Percentiles rank a stretch among this genome's conserved stretches.
Conservation (phyloP, 2,329 filamentous ascomycete species). For the Malbranchea zuffiana region DNA sequence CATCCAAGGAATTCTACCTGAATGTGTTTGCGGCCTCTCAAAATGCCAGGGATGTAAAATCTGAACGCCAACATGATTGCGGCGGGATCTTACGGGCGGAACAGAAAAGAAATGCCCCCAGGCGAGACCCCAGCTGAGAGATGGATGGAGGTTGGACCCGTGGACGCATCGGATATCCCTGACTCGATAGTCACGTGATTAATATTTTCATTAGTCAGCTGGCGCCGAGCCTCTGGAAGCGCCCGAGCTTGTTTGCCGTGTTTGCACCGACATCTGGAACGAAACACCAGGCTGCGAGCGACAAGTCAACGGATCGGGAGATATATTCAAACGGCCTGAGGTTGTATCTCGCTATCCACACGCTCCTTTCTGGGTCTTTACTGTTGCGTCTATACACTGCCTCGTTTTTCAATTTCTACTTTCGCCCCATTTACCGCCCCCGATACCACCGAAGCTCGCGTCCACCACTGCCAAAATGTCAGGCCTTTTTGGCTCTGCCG, state of each 20-base stretch:
- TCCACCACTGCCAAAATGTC: constrained; percentile 6
- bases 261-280: constrained; percentile 7
- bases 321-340: neutral
- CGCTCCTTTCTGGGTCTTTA: neutral
- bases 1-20: no score
- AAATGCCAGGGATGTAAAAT: no score
- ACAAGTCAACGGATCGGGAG: neutral
- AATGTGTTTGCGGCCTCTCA: no score
- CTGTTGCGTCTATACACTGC: no score
- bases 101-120: no score
- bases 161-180: no score
- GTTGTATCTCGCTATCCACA: neutral
- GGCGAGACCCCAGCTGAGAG: no score
- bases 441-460: neutral
- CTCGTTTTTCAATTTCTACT: no score
- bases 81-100: no score
- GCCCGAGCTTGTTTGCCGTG: constrained; percentile 9
- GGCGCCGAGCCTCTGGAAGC: neutral
- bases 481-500: constrained; percentile 19
- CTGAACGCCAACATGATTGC: no score
- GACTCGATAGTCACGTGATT: no score
- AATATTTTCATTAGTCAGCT: neutral
- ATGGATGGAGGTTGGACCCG: no score
- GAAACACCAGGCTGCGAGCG: neutral
- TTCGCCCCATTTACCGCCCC: neutral